Percentiles rank a stretch among this genome's conserved stretches.
phyloP scores from a whole-genome alignment of 2,329 filamentous ascomycete genomes.

The Apiospora rasikravindrae region DNA sequence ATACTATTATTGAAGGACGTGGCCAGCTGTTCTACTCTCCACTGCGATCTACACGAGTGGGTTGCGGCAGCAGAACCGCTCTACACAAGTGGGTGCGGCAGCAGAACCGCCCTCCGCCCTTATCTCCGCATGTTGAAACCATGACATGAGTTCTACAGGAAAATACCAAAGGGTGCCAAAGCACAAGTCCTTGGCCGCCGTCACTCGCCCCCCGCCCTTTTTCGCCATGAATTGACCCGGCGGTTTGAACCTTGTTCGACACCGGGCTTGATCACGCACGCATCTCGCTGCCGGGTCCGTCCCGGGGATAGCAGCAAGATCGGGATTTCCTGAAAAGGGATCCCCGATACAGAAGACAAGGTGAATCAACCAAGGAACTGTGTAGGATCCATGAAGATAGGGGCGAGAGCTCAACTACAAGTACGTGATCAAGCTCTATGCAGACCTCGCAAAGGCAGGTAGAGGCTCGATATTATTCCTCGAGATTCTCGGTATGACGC shows the following conservation, averaged over 20 bases:
- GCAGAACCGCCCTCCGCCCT: background rate
- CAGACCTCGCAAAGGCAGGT: background rate
- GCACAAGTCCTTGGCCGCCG: background rate
- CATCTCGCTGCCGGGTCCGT: background rate
- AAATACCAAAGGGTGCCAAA: too few species aligned
- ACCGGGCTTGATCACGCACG: background rate
- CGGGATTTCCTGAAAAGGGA: background rate
- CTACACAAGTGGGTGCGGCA: background rate
- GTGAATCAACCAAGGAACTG: background rate
- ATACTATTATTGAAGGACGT: background rate
- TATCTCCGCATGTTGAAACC: background rate
- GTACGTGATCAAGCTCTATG: background rate
- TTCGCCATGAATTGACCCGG: slow-evolving; percentile 6
- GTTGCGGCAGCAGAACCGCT: background rate
- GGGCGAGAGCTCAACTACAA: background rate
- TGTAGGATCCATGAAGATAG: background rate
- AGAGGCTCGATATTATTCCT: background rate
- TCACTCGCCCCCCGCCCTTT: background rate
- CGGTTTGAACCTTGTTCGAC: background rate
- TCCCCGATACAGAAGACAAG: background rate
- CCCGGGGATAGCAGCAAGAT: background rate
- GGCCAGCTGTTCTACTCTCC: background rate
- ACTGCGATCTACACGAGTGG: background rate
- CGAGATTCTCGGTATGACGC: background rate
- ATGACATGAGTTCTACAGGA: background rate